phyloP scores from a whole-genome alignment of 495 filamentous ascomycete species.

The Glarea lozoyensis region DNA sequence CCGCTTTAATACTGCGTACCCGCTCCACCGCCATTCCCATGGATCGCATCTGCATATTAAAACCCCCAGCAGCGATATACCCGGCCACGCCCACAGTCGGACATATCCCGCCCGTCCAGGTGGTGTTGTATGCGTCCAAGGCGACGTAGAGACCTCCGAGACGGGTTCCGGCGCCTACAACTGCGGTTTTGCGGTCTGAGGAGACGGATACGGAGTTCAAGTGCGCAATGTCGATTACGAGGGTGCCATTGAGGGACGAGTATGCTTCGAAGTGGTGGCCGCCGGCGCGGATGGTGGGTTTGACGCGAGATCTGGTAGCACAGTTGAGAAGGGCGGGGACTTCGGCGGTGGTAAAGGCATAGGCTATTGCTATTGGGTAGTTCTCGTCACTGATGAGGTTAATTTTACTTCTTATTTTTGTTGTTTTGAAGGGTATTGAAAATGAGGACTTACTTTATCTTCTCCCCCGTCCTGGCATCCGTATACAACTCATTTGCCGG shows the following conservation, averaged over 20 bases:
- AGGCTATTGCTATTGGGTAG: too few species aligned
- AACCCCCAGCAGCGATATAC: neutral
- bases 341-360: too few species aligned
- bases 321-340: too few species aligned
- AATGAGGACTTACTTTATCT: too few species aligned
- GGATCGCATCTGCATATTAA: neutral
- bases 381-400: too few species aligned
- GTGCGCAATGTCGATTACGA: neutral
- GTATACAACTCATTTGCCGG: too few species aligned
- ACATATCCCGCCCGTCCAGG: neutral
- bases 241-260: neutral
- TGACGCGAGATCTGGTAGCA: too few species aligned
- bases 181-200: neutral
- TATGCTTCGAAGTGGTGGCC: too few species aligned
- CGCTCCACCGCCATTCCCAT: neutral
- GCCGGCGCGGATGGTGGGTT: too few species aligned
- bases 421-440: too few species aligned
- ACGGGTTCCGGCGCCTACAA: neutral
- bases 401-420: too few species aligned
- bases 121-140: neutral
- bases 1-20: neutral
- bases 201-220: neutral
- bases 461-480: too few species aligned
- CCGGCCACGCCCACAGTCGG: neutral
- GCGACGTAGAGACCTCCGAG: neutral